Base-by-base conservation (phyloP, 768 basidiomycete species). In the Neoboletus subvelutipes region DNA sequence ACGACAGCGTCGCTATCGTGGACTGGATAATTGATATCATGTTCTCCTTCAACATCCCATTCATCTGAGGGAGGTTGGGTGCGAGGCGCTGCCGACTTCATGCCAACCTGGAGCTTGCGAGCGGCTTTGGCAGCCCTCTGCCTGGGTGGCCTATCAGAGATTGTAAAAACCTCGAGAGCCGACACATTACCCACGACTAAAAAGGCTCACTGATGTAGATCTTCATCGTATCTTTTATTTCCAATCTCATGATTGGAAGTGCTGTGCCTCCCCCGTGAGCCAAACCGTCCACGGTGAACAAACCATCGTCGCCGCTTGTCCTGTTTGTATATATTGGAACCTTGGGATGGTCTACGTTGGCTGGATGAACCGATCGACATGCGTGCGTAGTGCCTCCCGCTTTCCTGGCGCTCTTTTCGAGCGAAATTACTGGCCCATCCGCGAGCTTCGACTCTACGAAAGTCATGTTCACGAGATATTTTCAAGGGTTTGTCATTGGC, bases 291-390 rank as follows among this genome's bases (percentile, higher is more conserved):
- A 1, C 15, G 17, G 11, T 22, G 63, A 50, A 55, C 12, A 49
- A 60, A 67, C 65, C 59, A 60, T 40, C 54, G 59, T 36, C 56
- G 54, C 15, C 59, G 57, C 45, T 36, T 58, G 36, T 51, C 55
- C 11, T 29, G 46, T 15, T 18, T 45, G 15, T 33, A 18, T n/a
- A 24, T 7, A 33, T 20, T 33, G 29, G 58, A 26, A 4, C 7
- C 34, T 11, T 54, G 50, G 17, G 59, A 47, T 26, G 31, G 4
- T 20, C 48, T 33, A 26, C 37, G 57, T 54, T 45, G 57, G 24
- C 42, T 8, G 11, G 62, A 43, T 13, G 58, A 52, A 28, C 62
- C 61, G 5, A 61, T 61, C 18, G 67, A 61, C 62, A 66, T 67
- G 50, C 68, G 65, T 12, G 56, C 56, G 18, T 59, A 57, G 40